Conservation (phyloP, 2,329 filamentous ascomycete genomes). For the Phialocephala subalpina region DNA sequence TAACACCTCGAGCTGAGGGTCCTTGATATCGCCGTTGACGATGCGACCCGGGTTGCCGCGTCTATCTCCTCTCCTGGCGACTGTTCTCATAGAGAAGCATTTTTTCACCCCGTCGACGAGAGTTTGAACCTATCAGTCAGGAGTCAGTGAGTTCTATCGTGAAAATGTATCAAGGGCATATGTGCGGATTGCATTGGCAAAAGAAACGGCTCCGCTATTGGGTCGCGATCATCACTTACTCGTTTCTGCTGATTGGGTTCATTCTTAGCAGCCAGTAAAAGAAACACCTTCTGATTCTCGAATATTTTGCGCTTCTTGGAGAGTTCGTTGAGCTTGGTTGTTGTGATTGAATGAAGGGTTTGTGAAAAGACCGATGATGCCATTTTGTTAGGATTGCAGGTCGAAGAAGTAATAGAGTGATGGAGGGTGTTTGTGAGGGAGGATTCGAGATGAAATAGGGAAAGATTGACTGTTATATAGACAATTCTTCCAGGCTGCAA, state of each 20-base stretch:
- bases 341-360: constrained; percentile 62
- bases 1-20: constrained; percentile 33
- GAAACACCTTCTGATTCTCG: constrained; percentile 52
- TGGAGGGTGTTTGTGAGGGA: not conserved
- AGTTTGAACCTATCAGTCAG: constrained; percentile 32
- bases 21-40: constrained; percentile 28
- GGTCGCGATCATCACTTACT: constrained; percentile 24
- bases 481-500: constrained; percentile 6
- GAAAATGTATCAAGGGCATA: no score
- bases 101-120: constrained; percentile 41
- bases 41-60: constrained; percentile 19
- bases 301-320: constrained; percentile 59
- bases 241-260: constrained; percentile 47
- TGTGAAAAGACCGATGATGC: constrained; percentile 54
- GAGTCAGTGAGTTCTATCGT: no score
- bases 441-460: not conserved
- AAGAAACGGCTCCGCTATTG: no score
- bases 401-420: not conserved
- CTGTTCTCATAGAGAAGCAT: constrained; percentile 41
- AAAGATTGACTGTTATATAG: constrained; percentile 10
- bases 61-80: constrained; percentile 25
- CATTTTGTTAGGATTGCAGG: constrained; percentile 37
- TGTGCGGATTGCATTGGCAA: no score
- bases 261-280: constrained; percentile 44
- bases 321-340: constrained; percentile 64